phyloP scores from a whole-genome alignment of 768 basidiomycete genomes.

The Panaeolus papilionaceus region DNA sequence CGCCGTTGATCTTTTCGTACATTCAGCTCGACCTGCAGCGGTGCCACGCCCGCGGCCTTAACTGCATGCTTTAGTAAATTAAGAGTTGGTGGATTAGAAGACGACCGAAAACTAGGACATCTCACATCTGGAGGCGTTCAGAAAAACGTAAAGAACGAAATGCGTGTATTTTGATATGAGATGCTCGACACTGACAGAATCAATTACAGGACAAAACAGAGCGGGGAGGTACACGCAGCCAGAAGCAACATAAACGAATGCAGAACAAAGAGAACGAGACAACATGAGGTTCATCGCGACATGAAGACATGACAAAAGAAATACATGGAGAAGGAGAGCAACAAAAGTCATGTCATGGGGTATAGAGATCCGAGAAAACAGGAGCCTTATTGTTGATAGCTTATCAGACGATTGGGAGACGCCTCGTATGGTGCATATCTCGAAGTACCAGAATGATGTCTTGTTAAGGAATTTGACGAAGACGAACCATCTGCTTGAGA shows the following conservation, averaged over 20 bases:
- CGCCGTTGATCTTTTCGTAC: neutral
- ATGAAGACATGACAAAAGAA: neutral
- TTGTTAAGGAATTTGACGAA: neutral
- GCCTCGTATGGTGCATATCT: conserved; percentile 2
- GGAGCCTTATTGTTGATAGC: neutral
- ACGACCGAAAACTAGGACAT: no score
- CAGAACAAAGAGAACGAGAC: neutral
- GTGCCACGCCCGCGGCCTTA: no score
- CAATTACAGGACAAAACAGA: neutral
- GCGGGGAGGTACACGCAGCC: neutral
- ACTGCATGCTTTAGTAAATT: no score
- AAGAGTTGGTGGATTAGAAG: no score
- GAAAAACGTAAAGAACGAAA: neutral
- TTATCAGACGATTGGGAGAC: neutral
- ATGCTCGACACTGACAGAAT: neutral
- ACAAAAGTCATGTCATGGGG: conserved; percentile 6
- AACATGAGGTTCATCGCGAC: neutral
- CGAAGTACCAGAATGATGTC: neutral
- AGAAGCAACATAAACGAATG: neutral
- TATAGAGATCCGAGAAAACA: neutral
- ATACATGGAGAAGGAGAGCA: neutral
- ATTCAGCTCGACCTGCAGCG: no score
- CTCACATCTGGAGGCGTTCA: no score
- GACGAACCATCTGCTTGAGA: neutral
- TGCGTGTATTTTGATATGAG: neutral